phyloP scores from a whole-genome alignment of 139 green algal species.

The Picochlorum sp. region DNA sequence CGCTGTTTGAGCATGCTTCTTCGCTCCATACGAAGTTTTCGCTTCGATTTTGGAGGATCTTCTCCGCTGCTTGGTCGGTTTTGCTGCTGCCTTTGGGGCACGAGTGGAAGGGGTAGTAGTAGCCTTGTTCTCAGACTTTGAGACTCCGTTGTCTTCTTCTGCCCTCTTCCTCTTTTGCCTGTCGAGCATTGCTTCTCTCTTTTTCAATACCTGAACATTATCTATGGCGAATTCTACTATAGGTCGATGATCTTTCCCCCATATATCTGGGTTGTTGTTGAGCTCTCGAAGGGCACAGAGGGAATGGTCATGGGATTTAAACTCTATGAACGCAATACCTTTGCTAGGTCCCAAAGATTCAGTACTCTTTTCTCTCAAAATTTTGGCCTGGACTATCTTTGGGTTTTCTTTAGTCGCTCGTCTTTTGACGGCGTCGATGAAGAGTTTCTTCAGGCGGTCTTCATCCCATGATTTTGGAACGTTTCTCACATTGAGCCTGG shows the following conservation, averaged over 20 bases:
- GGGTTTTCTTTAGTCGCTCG: slow-evolving; percentile 74
- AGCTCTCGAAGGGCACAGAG: slow-evolving; percentile 80
- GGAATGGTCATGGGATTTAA: slow-evolving; percentile 76
- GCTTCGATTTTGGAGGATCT: slow-evolving; percentile 19
- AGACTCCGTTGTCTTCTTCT: slow-evolving; percentile 8
- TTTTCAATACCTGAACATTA: slow-evolving; percentile 55
- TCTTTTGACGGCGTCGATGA: slow-evolving; percentile 52
- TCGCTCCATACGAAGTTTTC: slow-evolving; percentile 19
- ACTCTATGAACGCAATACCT: slow-evolving; percentile 90
- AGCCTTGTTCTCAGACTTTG: neutral
- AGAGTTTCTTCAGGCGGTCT: slow-evolving; percentile 43
- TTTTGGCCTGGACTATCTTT: slow-evolving; percentile 69
- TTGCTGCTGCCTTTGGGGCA: neutral
- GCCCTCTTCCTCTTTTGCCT: slow-evolving; percentile 5
- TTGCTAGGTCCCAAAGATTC: slow-evolving; percentile 23
- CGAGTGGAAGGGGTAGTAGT: neutral
- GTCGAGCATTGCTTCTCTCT: slow-evolving; percentile 16
- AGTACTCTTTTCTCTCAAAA: slow-evolving; percentile 64
- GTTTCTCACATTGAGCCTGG: slow-evolving; percentile 77
- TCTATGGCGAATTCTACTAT: slow-evolving; percentile 90
- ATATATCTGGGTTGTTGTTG: slow-evolving; percentile 86
- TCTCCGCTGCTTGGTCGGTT: neutral
- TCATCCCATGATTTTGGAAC: slow-evolving; percentile 61
- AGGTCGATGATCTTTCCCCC: slow-evolving; percentile 41
- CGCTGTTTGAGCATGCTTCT: slow-evolving; percentile 23